Evolutionary conservation across 2,329 filamentous ascomycete species (phyloP), one percentile per base, ranked within the genome.

Genomic region (Diaporthe capsici): DNA sequence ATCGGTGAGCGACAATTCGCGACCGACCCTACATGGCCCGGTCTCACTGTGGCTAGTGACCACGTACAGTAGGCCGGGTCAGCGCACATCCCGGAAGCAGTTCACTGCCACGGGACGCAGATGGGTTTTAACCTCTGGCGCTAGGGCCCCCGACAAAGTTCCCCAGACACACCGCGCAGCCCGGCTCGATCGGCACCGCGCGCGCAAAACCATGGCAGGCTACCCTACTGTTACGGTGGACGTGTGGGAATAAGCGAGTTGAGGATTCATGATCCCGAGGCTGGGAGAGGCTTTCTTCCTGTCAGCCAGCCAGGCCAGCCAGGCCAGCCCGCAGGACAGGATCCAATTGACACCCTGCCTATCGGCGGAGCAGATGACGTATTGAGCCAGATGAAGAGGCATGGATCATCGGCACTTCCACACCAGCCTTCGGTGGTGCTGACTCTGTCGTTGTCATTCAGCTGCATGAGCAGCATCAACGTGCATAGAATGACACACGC

Each of bases 1-100:
- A 70, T 55, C 58, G 71, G 60, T 65, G 58, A 67, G 72, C 72
- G 72, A 74, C 65, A 74, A 60, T 53, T 55, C 49, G 65, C 65
- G 65, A 70, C 65, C 65, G 65, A 70, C 65, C 65, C 47, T 70
- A 20, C 65, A 51, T 70, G 31, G 65, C 22, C 65, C 49, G 65
- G 49, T 68, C 17, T 53, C 44, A 68, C n/a, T 37, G 63, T 68
- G 63, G 63, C 63, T 61, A 63, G 20, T 39, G 37, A 37, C 31
- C 34, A 51, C 49, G 57, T 47, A 28, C 47, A 68, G 28, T 53
- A 25, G 65, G 47, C 25, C 31, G 22, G 28, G 47, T 68, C 47
- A 57, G 61, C 72, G 51, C 51, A 67, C 51, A 74, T 47, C 51
- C 72, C 61, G 51, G 51, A 51, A 68, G 47, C 65, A 53, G 65